Evolutionary conservation across 768 basidiomycete species (phyloP).

Genomic region (Naganishia onofrii): DNA sequence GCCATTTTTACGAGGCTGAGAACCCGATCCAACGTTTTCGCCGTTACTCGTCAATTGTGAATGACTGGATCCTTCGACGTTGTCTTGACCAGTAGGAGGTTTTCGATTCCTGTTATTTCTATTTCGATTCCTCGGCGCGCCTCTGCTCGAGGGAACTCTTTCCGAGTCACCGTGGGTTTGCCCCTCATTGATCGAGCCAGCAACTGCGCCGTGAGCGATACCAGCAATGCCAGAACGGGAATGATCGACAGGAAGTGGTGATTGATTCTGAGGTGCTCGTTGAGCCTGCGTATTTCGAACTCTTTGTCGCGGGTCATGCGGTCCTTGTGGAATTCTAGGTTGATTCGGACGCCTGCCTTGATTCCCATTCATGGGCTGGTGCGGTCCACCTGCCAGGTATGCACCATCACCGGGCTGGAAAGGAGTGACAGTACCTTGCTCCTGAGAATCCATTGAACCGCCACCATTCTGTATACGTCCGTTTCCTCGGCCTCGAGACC

Average conservation of each 20-base stretch:
- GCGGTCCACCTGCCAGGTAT: background rate
- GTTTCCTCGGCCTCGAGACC: constrained; percentile 2
- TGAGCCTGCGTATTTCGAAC: background rate
- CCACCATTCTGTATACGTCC: constrained; percentile 1
- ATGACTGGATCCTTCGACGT: background rate
- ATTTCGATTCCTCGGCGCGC: constrained; percentile 1
- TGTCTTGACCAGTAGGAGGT: background rate
- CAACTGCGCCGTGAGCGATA: background rate
- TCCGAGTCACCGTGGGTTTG: background rate
- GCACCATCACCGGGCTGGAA: constrained; percentile 19
- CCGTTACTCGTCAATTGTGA: background rate
- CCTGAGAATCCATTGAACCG: background rate
- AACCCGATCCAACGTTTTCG: background rate
- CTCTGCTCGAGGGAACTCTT: background rate
- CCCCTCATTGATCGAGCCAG: background rate
- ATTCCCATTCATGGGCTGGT: background rate
- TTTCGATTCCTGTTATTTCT: background rate
- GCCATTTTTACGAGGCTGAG: background rate
- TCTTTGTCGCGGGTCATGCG: background rate
- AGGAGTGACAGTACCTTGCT: background rate
- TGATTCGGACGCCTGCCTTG: constrained; percentile 1
- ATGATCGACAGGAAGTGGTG: background rate
- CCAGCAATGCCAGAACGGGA: background rate
- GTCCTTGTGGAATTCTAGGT: background rate
- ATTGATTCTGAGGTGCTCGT: background rate